Base-by-base conservation (phyloP, 495 filamentous ascomycete genomes). In the Talaromyces stipitatus region DNA sequence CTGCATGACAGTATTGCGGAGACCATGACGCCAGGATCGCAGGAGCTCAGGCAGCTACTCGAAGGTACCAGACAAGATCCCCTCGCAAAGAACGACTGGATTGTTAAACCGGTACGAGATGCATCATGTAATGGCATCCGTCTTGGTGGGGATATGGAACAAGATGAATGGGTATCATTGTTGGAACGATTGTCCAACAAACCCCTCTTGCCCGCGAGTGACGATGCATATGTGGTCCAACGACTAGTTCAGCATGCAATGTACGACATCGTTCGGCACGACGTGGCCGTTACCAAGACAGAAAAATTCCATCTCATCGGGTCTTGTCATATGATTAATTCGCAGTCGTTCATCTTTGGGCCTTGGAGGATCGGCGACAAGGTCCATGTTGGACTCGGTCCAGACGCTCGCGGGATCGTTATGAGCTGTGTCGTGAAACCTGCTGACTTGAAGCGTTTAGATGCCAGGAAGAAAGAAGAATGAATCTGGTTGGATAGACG, bases 61-160 rank as follows among this genome's bases (percentile, higher is more conserved):
- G n/a, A 23, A n/a, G 3, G n/a, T 32, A 26, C 43, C 22, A 8
- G 26, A 28, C 22, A 9, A 64, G 43, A 52, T 22, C 50, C 50
- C 11, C 50, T 52, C 27, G 26, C 27, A 5, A 62, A 69, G 29
- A 38, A 72, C 11, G 56, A 66, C 7, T 77, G 66, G 51, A 32
- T 77, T 8, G 54, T 77, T 4, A 78, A 78, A 45, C 71, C 69
- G 0, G 70, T 67, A 30, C 59, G 69, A 26, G 58, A 66, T 4
- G 75, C 72, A 0, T 69, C 70, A 30, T 73, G 75, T 0, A 71
- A 66, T 7, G 75, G 74, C 0, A 78, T 78, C 23, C 16, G 74
- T 0, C 71, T 78, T 57, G 74, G 75, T 2, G 67, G 70, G 24
- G 62, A 75, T 18, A 26, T 77, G 12, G 53, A 33, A 28, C 30